phyloP scores from a whole-genome alignment of 768 basidiomycete genomes.

The Leucocoprinus sp. region DNA sequence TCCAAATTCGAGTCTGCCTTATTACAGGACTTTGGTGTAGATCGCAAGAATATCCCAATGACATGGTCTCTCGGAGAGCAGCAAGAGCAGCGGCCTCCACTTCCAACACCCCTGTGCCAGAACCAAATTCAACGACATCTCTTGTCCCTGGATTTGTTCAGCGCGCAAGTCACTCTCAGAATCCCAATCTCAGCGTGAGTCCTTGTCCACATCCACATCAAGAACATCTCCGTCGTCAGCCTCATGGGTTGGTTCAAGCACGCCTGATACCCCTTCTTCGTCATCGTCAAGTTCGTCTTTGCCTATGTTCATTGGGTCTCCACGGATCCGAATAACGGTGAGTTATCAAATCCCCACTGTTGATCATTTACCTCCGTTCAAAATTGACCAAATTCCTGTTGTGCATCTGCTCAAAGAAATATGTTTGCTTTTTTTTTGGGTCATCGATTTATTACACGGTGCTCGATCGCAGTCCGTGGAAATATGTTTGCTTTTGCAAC shows the following conservation, averaged over 20 bases:
- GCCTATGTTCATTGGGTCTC: slow-evolving; percentile 54
- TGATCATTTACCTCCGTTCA: slow-evolving; percentile 32
- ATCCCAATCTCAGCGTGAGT: slow-evolving; percentile 23
- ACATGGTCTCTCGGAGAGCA: slow-evolving; percentile 55
- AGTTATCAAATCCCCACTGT: slow-evolving; percentile 38
- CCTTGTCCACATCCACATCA: slow-evolving; percentile 18
- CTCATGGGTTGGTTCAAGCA: slow-evolving; percentile 16
- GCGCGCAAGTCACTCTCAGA: too few relatives aligned
- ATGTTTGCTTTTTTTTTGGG: slow-evolving; percentile 68
- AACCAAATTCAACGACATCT: slow-evolving; percentile 34
- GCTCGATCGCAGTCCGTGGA: too few relatives aligned
- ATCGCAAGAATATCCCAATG: slow-evolving; percentile 46
- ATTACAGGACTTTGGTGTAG: slow-evolving; percentile 44
- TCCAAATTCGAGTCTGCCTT: slow-evolving; percentile 54
- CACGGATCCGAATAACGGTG: slow-evolving; percentile 45
- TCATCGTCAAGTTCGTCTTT: slow-evolving; percentile 46
- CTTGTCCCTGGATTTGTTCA: slow-evolving; percentile 42
- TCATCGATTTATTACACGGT: too few relatives aligned
- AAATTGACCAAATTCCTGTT: slow-evolving; percentile 24
- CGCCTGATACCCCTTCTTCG: slow-evolving; percentile 50
- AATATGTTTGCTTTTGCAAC: too few relatives aligned
- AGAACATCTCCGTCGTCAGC: slow-evolving; percentile 20
- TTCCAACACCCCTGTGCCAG: slow-evolving; percentile 33
- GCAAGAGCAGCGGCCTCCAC: slow-evolving; percentile 34
- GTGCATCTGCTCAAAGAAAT: slow-evolving; percentile 42